Percentiles rank a stretch among this genome's conserved stretches.
phyloP scores from a whole-genome alignment of 164 flowering plant genomes.

The Vitis riparia region DNA sequence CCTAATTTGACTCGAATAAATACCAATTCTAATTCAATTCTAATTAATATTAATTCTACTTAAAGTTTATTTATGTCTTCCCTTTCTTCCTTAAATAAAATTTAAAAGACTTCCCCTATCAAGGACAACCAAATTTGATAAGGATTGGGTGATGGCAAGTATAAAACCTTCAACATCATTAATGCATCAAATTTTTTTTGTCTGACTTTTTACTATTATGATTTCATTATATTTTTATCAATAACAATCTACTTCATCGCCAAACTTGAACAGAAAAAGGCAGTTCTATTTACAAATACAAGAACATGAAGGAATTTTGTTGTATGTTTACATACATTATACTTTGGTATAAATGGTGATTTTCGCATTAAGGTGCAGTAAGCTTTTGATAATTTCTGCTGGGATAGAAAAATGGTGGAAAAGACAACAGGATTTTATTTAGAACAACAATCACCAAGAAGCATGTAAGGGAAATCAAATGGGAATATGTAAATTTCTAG shows the following conservation, averaged over 20 bases:
- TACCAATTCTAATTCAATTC: no score
- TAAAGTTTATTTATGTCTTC: no score
- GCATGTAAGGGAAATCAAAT: not conserved
- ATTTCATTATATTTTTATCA: not conserved
- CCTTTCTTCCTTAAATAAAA: no score
- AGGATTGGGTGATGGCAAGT: not conserved
- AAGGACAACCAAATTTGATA: not conserved
- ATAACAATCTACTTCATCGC: not conserved
- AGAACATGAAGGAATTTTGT: not conserved
- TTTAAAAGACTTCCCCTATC: no score
- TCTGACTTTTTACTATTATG: not conserved
- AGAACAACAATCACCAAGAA: not conserved
- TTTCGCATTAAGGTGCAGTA: no score
- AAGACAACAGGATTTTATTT: no score
- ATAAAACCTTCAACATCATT: not conserved
- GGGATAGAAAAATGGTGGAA: no score
- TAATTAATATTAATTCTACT: no score
- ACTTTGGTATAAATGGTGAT: no score
- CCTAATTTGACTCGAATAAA: no score
- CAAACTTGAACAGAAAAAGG: not conserved
- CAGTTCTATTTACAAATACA: not conserved
- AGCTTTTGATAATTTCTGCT: no score
- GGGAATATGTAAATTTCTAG: not conserved
- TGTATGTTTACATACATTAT: no score
- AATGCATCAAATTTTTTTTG: not conserved